phyloP scores from a whole-genome alignment of 176 grass and related monocot species.

The Rhynchospora pubera region DNA sequence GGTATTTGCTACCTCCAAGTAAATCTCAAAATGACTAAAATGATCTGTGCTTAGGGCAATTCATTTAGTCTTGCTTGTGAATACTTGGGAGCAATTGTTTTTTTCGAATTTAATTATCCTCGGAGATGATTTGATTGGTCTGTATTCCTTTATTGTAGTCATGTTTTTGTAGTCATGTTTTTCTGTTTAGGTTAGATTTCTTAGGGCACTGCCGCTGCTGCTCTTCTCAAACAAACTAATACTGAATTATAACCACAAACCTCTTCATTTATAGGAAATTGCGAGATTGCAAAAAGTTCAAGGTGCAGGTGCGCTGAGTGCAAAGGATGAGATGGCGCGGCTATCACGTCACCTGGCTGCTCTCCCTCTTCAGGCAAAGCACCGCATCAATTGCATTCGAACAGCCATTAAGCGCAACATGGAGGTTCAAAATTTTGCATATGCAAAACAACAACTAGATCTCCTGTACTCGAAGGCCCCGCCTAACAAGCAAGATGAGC shows the following conservation, averaged over 20 bases:
- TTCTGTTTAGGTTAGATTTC: not conserved
- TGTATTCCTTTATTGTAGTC: not conserved
- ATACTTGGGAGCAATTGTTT: not conserved
- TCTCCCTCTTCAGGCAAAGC: conserved; percentile 88
- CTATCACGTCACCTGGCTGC: conserved; percentile 90
- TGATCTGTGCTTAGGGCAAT: not conserved
- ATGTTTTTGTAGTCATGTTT: too few species aligned
- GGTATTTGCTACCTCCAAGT: conserved; percentile 24
- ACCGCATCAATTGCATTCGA: conserved; percentile 94
- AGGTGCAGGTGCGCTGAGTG: conserved; percentile 71
- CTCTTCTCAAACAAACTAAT: not conserved
- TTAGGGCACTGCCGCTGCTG: not conserved
- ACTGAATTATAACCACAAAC: not conserved
- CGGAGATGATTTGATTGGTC: not conserved
- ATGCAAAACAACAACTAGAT: conserved; percentile 83
- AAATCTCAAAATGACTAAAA: not conserved
- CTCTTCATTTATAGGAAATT: conserved; percentile 59
- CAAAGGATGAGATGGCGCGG: conserved; percentile 95
- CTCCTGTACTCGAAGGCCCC: conserved; percentile 86
- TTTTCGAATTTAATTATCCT: not conserved
- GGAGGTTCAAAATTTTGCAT: conserved; percentile 91
- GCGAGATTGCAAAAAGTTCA: conserved; percentile 81
- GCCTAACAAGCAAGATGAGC: conserved; percentile 80
- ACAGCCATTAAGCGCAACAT: conserved; percentile 98
- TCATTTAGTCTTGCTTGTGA: not conserved